These are phyloP conservation scores for Phytopythium ostracodes DNA, from an alignment of 352 stramenopile genomes.

Conservation along the genomic window DNA sequence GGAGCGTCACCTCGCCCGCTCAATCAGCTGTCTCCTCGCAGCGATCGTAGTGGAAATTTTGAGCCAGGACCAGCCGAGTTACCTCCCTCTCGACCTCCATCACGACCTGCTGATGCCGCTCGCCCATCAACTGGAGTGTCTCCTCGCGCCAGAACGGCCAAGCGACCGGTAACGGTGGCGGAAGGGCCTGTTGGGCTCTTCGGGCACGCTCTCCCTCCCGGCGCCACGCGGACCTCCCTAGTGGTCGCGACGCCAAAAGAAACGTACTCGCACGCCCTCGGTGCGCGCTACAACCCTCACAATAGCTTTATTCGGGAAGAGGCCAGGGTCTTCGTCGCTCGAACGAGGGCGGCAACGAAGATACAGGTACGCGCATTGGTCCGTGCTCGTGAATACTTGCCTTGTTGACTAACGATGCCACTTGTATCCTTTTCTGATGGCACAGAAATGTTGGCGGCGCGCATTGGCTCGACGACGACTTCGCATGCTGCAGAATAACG, in stretches of 20 bases:
- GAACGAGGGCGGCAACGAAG: constrained; percentile 35
- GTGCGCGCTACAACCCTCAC: constrained; percentile 42
- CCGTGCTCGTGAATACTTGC: background rate
- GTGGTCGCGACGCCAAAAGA: constrained; percentile 34
- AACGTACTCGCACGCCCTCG: constrained; percentile 37
- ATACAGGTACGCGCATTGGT: constrained; percentile 40
- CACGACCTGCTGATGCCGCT: constrained; percentile 8
- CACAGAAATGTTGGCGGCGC: constrained; percentile 20
- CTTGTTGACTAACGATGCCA: background rate
- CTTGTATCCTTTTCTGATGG: background rate
- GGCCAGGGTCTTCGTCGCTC: constrained; percentile 37
- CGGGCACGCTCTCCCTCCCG: constrained; percentile 33
- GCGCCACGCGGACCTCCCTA: constrained; percentile 44
- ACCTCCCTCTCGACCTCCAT: constrained; percentile 12
- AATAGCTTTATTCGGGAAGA: constrained; percentile 44
- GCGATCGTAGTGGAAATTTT: background rate
- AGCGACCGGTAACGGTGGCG: constrained; percentile 34
- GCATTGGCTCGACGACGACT: constrained; percentile 15
- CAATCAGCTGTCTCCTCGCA: constrained; percentile 5
- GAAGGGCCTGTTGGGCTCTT: constrained; percentile 27
- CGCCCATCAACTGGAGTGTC: constrained; percentile 17
- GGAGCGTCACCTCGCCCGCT: constrained; percentile 13
- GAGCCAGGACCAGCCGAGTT: constrained; percentile 14
- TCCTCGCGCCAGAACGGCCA: constrained; percentile 30
- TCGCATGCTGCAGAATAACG: constrained; percentile 13